Conservation (phyloP, 306 rosid genomes). For the Sicyos baderoa region DNA sequence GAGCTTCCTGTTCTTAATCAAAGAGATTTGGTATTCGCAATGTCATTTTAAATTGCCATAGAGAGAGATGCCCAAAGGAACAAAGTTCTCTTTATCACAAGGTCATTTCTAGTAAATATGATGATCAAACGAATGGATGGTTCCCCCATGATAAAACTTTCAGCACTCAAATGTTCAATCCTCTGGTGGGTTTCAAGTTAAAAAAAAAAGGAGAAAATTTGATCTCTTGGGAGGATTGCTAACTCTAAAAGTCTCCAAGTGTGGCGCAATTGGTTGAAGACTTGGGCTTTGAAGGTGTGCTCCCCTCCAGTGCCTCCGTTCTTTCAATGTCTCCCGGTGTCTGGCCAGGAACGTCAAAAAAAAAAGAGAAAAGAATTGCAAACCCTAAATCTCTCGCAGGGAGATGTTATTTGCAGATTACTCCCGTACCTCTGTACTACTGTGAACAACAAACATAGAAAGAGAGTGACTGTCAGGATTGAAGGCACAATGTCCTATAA, state of each 20-base stretch:
- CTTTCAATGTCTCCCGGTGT: too few relatives aligned
- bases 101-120: background rate
- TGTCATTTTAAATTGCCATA: background rate
- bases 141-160: background rate
- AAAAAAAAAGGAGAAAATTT: background rate
- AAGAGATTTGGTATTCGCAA: background rate
- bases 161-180: background rate
- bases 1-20: background rate
- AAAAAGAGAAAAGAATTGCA: background rate
- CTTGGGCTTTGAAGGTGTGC: too few relatives aligned
- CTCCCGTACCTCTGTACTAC: background rate
- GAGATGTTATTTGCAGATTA: background rate
- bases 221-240: background rate
- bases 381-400: background rate
- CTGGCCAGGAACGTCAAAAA: too few relatives aligned
- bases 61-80: background rate
- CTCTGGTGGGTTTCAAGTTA: background rate
- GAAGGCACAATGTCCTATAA: background rate
- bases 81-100: too few relatives aligned
- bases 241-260: too few relatives aligned
- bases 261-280: too few relatives aligned
- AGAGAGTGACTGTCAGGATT: background rate
- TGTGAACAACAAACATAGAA: background rate
- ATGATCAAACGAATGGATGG: background rate
- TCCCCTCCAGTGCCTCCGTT: too few relatives aligned